Evolutionary conservation across 177 flowering plant genomes (phyloP), one percentile per base, ranked within the genome.

Genomic region (Vitis hybrid): DNA sequence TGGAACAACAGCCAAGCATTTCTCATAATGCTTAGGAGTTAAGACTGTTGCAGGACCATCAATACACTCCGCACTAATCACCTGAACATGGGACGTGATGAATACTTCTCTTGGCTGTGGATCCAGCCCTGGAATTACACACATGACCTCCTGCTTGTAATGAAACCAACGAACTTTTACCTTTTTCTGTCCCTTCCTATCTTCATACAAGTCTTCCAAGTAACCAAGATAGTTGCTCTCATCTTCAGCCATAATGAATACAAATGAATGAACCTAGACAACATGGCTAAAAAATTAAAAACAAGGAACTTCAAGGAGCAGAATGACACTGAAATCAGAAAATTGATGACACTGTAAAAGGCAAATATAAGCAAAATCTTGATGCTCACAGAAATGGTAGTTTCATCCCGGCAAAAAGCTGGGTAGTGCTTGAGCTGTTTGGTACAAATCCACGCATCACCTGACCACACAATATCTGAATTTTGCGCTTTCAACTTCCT

Each of bases 101-200:
- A 90, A 90, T 61, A 91, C 89, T 79, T 91, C 94, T 72, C 85
- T 79, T 49, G 89, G 83, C 62, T 85, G 90, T 17, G 86, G 81
- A 67, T 80, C 79, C 30, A 82, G 75, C 49, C 79, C 56, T 67
- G 83, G 70, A 60, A 87, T 66, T 46, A 69, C 77, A 64, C 76
- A 76, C 64, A 70, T 68, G 32, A 91, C 88, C 81, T 91, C 97
- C 71, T 82, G 78, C 63, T 77, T 78, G 71, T 81, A 84, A 70
- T 86, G 90, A 80, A 91, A 91, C 97, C 97, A 91, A 69, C 94
- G 79, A 67, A 87, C 93, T 79, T 82, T 88, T n/a, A 87, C 93
- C 78, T 87, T 91, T 80, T 88, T 90, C 79, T 78, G 85, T 56
- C 90, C 82, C 72, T 91, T 90, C 65, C 82, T 82, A 67, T 91